Evolutionary conservation across 2,329 filamentous ascomycete species (phyloP).

Genomic region (Diaporthe eres): DNA sequence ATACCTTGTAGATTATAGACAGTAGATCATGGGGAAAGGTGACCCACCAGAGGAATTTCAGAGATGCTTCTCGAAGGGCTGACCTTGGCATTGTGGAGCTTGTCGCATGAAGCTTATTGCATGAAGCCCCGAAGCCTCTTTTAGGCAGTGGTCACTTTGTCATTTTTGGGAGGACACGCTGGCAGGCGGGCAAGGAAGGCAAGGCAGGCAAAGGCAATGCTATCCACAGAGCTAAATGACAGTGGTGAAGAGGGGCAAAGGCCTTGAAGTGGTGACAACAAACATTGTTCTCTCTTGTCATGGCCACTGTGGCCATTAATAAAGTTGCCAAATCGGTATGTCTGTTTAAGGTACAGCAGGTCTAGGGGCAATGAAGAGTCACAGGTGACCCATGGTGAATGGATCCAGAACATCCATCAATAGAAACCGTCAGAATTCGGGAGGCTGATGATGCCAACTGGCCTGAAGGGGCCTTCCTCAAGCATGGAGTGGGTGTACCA

Average conservation of each 20-base stretch:
- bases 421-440: slow-evolving; percentile 21
- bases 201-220: background rate
- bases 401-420: slow-evolving; percentile 8
- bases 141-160: background rate
- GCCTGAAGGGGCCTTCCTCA: background rate
- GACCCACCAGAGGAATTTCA: slow-evolving; percentile 33
- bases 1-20: background rate
- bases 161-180: slow-evolving; percentile 38
- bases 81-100: slow-evolving; percentile 8
- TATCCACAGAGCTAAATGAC: background rate
- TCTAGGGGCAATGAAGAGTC: background rate
- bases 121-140: slow-evolving; percentile 17
- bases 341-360: background rate
- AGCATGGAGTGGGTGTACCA: background rate
- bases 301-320: background rate
- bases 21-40: background rate
- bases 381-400: slow-evolving; percentile 1
- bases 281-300: background rate
- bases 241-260: background rate
- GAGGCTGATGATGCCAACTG: slow-evolving; percentile 30
- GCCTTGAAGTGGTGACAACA: background rate
- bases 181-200: slow-evolving; percentile 34
- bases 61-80: slow-evolving; percentile 40
- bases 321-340: background rate
- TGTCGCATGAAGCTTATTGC: slow-evolving; percentile 28